A percentile compares a stretch with the other conserved stretches of the same genome.
Evolutionary conservation across 2,329 filamentous ascomycete genomes (phyloP).

Genomic region (Pseudocercospora ulei): DNA sequence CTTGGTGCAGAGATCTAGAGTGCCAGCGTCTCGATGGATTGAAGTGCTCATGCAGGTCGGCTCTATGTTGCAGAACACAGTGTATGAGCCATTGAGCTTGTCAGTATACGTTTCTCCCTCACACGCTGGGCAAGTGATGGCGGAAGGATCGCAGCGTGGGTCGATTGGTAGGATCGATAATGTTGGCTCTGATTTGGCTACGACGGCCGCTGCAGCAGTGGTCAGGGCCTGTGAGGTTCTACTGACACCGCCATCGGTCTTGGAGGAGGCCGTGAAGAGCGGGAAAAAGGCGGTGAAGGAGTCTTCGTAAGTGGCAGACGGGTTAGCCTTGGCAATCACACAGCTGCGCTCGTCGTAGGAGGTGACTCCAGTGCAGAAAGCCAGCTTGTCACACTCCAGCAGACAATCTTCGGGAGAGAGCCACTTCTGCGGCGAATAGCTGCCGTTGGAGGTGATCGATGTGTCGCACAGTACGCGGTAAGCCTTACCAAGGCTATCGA

Average conservation of each 20-base stretch:
- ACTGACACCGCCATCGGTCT: neutral
- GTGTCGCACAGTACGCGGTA: constrained; percentile 22
- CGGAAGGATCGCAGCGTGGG: constrained; percentile 16
- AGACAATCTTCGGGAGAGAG: constrained; percentile 21
- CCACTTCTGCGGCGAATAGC: constrained; percentile 22
- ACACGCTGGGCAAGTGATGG: constrained; percentile 25
- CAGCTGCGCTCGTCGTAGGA: constrained; percentile 25
- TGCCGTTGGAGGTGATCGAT: constrained; percentile 16
- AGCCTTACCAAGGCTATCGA: constrained; percentile 12
- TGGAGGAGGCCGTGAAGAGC: constrained; percentile 12
- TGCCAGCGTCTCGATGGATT: constrained; percentile 13
- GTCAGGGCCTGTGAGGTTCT: constrained; percentile 8
- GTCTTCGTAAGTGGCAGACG: constrained; percentile 14
- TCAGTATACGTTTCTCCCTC: constrained; percentile 21
- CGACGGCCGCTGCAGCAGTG: constrained; percentile 8
- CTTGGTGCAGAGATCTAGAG: constrained; percentile 23
- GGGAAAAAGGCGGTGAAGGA: constrained; percentile 28
- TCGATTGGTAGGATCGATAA: constrained; percentile 20
- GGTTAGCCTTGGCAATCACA: constrained; percentile 23
- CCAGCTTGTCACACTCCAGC: constrained; percentile 21
- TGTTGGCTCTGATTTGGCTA: constrained; percentile 11
- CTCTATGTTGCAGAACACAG: constrained; percentile 21
- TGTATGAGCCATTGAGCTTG: constrained; percentile 24
- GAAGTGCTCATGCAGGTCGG: constrained; percentile 22
- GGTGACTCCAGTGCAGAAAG: constrained; percentile 23